phyloP scores from a whole-genome alignment of 2,329 filamentous ascomycete genomes.

The Trichophyton schoenleinii region DNA sequence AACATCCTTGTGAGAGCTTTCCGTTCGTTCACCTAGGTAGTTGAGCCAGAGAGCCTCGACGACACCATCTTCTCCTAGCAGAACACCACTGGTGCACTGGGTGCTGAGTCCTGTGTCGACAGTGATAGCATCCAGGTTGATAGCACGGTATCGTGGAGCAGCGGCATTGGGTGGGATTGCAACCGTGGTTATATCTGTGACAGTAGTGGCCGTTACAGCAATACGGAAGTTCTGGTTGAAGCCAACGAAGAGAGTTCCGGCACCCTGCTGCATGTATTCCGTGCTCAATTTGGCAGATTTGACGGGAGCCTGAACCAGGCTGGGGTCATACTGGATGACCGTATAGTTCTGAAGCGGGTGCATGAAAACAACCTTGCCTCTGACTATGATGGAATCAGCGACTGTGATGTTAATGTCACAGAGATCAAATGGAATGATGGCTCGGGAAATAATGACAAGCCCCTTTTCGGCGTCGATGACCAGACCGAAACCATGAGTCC shows the following conservation, averaged over 20 bases:
- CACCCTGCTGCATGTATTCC: conserved; percentile 77
- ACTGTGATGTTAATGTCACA: conserved; percentile 95
- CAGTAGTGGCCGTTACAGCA: conserved; percentile 83
- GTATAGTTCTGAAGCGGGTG: conserved; percentile 96
- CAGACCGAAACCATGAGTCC: conserved; percentile 88
- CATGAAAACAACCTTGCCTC: conserved; percentile 88
- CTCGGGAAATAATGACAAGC: conserved; percentile 82
- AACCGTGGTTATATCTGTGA: conserved; percentile 94
- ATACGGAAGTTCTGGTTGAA: conserved; percentile 93
- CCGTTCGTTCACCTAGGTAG: conserved; percentile 80
- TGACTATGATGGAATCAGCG: conserved; percentile 87
- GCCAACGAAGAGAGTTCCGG: conserved; percentile 92
- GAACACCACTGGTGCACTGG: conserved; percentile 86
- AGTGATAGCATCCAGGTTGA: conserved; percentile 93
- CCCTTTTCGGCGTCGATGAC: conserved; percentile 97
- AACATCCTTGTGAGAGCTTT: conserved; percentile 70
- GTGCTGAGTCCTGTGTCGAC: conserved; percentile 85
- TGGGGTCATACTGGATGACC: conserved; percentile 87
- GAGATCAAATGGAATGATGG: conserved; percentile 89
- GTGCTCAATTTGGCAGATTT: conserved; percentile 73
- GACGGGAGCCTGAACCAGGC: conserved; percentile 84
- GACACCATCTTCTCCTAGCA: conserved; percentile 77
- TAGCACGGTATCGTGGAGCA: conserved; percentile 82
- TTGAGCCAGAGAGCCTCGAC: conserved; percentile 95
- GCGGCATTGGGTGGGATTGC: conserved; percentile 88